Conservation (phyloP, 73 alveolate genomes). For the Paramecium bursaria region DNA sequence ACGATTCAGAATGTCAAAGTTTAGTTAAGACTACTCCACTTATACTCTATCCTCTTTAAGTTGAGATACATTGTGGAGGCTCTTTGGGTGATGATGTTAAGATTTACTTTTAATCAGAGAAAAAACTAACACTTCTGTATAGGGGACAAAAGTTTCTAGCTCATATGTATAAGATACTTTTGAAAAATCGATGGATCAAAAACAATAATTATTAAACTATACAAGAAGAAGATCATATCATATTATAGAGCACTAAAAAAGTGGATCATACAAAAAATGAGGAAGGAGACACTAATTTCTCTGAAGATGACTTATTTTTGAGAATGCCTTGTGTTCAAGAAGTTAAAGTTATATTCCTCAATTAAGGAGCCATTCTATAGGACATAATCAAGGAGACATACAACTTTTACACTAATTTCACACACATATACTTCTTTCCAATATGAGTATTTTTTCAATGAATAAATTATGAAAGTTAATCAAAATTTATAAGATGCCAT, state of each 20-base stretch:
- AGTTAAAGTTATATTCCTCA: slow-evolving; percentile 63
- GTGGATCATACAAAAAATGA: slow-evolving; percentile 12
- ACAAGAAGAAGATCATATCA: slow-evolving; percentile 58
- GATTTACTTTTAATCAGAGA: slow-evolving; percentile 55
- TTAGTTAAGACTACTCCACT: slow-evolving; percentile 61
- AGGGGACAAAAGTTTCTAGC: slow-evolving; percentile 66
- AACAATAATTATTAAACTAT: slow-evolving; percentile 60
- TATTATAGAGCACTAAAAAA: slow-evolving; percentile 27
- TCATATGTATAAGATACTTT: slow-evolving; percentile 53
- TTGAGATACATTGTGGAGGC: slow-evolving; percentile 70
- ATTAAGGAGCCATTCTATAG: slow-evolving; percentile 66
- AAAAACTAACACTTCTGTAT: slow-evolving; percentile 40
- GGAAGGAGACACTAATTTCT: slow-evolving; percentile 62
- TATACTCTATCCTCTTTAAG: slow-evolving; percentile 65
- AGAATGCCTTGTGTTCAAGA: slow-evolving; percentile 70
- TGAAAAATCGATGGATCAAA: slow-evolving; percentile 68
- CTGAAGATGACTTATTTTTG: slow-evolving; percentile 67
- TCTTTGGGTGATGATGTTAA: slow-evolving; percentile 67
- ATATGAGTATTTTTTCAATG: slow-evolving; percentile 42
- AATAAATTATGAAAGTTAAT: slow-evolving; percentile 67
- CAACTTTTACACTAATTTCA: slow-evolving; percentile 54
- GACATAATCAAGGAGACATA: slow-evolving; percentile 66
- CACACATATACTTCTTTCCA: slow-evolving; percentile 65
- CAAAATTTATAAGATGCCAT: slow-evolving; percentile 66
- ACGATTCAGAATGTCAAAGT: slow-evolving; percentile 61